These are phyloP conservation scores for Penstemon barbatus DNA, from an alignment of 257 asterid genomes.

Conservation along the genomic window DNA sequence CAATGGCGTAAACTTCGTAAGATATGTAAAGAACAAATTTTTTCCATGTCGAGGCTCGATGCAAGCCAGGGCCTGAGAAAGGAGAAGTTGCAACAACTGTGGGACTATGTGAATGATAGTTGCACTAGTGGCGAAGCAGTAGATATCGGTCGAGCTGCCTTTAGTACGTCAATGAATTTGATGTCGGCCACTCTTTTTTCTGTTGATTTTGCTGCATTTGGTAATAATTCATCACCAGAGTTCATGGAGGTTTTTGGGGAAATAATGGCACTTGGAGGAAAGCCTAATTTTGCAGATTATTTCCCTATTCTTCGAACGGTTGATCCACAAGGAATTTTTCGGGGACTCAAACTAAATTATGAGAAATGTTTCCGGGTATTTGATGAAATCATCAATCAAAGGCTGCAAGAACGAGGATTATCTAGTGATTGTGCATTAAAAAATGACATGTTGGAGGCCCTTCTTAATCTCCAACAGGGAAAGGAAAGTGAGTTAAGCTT, in stretches of 20 bases:
- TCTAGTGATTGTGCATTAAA: background rate
- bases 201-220: constrained; percentile 18
- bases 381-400: background rate
- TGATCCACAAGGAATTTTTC: constrained; percentile 21
- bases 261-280: constrained; percentile 4
- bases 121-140: background rate
- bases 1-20: constrained; percentile 21
- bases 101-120: constrained; percentile 10
- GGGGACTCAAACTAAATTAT: background rate
- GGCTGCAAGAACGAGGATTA: background rate
- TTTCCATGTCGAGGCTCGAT: constrained; percentile 23
- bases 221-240: constrained; percentile 23
- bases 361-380: background rate
- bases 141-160: constrained; percentile 26
- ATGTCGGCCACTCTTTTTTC: constrained; percentile 22
- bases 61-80: constrained; percentile 24
- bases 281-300: background rate
- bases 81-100: constrained; percentile 23
- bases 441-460: background rate
- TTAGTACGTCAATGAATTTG: constrained; percentile 24
- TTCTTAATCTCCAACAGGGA: background rate
- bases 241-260: constrained; percentile 21
- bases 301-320: constrained; percentile 10
- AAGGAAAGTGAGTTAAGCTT: background rate
- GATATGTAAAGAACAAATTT: constrained; percentile 9